phyloP scores from a whole-genome alignment of 2,329 filamentous ascomycete species.

The Colletotrichum chrysophilum region DNA sequence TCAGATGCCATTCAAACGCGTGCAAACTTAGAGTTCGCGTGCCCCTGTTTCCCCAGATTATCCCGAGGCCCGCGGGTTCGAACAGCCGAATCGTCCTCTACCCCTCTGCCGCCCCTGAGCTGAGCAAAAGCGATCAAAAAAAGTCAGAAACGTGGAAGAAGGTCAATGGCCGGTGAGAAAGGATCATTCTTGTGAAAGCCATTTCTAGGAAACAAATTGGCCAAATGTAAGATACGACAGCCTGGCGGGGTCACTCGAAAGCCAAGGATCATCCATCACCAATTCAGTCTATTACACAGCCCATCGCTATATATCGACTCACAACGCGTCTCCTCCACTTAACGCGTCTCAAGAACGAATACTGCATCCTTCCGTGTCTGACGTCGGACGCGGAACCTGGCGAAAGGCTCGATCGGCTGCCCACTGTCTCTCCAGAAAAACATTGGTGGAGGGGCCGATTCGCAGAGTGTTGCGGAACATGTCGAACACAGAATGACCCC shows the following conservation, averaged over 20 bases:
- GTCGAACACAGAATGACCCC: neutral
- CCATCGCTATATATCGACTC: neutral
- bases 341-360: neutral
- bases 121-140: neutral
- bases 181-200: neutral
- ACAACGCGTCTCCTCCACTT: neutral
- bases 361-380: neutral
- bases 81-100: neutral
- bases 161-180: neutral
- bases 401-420: neutral
- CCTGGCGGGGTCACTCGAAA: neutral
- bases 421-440: neutral
- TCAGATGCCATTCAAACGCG: neutral
- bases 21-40: neutral
- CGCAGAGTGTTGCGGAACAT: neutral
- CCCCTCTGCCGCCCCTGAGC: neutral
- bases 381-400: neutral
- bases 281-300: neutral
- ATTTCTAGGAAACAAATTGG: neutral
- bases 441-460: neutral
- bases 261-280: neutral
- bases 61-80: neutral
- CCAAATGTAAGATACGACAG: neutral
- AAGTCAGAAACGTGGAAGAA: neutral
- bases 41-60: constrained; percentile 18